phyloP scores from a whole-genome alignment of 805 yeast genomes.

The Nakazawaea wickerhamii region DNA sequence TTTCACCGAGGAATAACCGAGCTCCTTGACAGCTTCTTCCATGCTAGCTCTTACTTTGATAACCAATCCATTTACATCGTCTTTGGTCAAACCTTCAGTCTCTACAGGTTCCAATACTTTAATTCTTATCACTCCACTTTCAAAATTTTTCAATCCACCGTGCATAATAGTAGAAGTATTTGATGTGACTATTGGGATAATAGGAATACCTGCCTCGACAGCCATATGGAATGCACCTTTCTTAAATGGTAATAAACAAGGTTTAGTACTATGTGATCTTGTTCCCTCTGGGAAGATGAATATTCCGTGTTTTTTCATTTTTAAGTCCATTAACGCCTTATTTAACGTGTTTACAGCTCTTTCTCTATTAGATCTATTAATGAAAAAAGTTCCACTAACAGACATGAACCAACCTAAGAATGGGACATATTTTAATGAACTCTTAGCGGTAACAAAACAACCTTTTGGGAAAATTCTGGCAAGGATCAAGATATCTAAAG shows the following conservation, averaged over 20 bases:
- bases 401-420: conserved; percentile 96
- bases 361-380: conserved; percentile 74
- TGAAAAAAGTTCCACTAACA: conserved; percentile 83
- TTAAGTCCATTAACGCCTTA: conserved; percentile 58
- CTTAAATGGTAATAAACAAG: conserved; percentile 80
- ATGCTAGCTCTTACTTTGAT: conserved; percentile 53
- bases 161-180: conserved; percentile 76
- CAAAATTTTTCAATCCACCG: conserved; percentile 57
- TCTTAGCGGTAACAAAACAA: conserved; percentile 90
- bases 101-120: conserved; percentile 78
- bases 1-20: conserved; percentile 38
- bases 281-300: conserved; percentile 98
- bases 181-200: conserved; percentile 82
- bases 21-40: conserved; percentile 34
- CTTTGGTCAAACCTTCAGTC: conserved; percentile 64
- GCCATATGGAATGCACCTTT: conserved; percentile 99
- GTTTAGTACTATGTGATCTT: conserved; percentile 67
- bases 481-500: conserved; percentile 74
- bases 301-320: conserved; percentile 60
- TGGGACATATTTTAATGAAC: conserved; percentile 77
- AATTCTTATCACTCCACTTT: conserved; percentile 69
- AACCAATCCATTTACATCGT: conserved; percentile 61
- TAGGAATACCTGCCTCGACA: conserved; percentile 82
- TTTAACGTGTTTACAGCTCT: conserved; percentile 74
- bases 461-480: conserved; percentile 84